Evolutionary conservation across 208 protist species (phyloP), one percentile per base, ranked within the genome.

Genomic region (Phytomonas sp.): DNA sequence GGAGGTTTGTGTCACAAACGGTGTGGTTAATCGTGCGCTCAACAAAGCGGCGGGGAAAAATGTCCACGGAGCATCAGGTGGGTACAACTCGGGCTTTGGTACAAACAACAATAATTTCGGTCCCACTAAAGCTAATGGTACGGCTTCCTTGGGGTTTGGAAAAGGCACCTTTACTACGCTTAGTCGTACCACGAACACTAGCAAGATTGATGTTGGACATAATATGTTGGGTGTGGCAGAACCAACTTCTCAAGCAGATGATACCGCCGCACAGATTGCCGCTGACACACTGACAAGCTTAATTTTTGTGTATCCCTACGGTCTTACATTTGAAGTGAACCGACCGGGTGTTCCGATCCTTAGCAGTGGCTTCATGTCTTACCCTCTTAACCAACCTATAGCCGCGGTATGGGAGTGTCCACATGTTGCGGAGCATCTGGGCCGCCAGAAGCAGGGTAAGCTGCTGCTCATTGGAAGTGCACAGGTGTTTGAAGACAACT

Each of bases 271-370:
- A 11, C 33, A 56, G 49, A 56, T 37, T 37, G 60, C 60, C 14
- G 29, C 40, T 31, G 49, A 30, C 6, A 49, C 33, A 30, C 30
- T 31, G 14, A 33, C 65, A 8, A n/a, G 30, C 52, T 69, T 99
- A 19, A 69, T 84, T 11, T 98, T 98, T 75, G 92, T 98, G 2
- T 99, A 98, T 77, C 96, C 97, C 26, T 93, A 98, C 73, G 97
- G 97, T 7, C 81, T 96, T 33, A 98, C 95, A 16, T 85, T 99
- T 52, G 95, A 94, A 66, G 94, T 98, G 14, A 88, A 97, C 71
- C 89, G 92, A 29, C 97, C 97, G 0, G 93, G 86, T 29, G 88
- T 98, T 49, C 89, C 97, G 26, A 80, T 98, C 29, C 86, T 99
- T 62, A 95, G 92, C 75, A 96, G 94, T 64, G 96, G 97, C 40